Base-by-base conservation (phyloP, 108 stramenopile species). In the Skeletonema marinoi region DNA sequence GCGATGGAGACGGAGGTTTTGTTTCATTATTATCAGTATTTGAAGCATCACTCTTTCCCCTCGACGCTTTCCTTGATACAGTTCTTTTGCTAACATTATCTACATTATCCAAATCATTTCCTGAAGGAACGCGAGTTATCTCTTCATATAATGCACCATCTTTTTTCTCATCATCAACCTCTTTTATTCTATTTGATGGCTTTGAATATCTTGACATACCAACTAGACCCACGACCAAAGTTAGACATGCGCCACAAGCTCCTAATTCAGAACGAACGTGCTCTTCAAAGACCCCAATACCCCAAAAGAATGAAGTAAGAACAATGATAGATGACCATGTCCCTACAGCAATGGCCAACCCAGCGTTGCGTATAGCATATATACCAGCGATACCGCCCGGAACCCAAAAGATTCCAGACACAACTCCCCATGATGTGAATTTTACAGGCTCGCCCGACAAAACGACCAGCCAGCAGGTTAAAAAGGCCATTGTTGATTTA, bases 381-480 rank as follows among this genome's bases (percentile, higher is more conserved):
- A 89, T 85, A 9, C 88, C 87, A 58, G 73, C 66, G 3, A 67
- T 35, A 0, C 88, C 88, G 14, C 87, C 91, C 6, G 86, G 84
- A 30, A 88, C 88, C 90, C 93, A 92, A 35, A 92, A 87, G 3
- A 91, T 41, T 13, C 93, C 93, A 51, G 83, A 85, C 32, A 91
- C 65, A 13, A 95, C 74, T 6, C 93, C 93, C 90, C 90, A 92
- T 10, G 78, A 66, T 36, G 93, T 95, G 68, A 85, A 92, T 21
- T 64, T 61, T 65, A 90, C 46, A 3, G 77, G 72, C 13, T 73
- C 81, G 19, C 86, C 89, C 71, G 90, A 33, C 7, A 81, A 62
- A 16, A 84, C 61, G 4, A 89, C 81, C 0, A 75, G 31, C 87
- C 87, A 92, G 46, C 80, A 82, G 6, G 91, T 92, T 14, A 88